A percentile compares a stretch with the other conserved stretches of the same genome.
Evolutionary conservation across 352 stramenopile genomes (phyloP).

Genomic region (Phytopythium mirpurense): DNA sequence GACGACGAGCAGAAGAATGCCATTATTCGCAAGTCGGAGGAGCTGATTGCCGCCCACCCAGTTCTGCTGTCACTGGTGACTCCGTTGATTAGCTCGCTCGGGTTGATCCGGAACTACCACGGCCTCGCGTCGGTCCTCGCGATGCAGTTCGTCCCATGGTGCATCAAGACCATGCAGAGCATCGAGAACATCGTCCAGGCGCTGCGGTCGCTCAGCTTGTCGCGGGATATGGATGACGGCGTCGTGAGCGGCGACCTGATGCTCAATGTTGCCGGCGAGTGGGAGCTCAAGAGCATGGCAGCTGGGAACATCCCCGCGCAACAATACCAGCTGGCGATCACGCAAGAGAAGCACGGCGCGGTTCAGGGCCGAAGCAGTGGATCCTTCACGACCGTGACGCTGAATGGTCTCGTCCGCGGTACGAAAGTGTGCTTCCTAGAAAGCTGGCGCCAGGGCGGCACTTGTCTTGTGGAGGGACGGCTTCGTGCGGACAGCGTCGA

Average conservation of each 20-base stretch:
- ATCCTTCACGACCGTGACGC: conserved; percentile 77
- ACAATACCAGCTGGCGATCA: conserved; percentile 78
- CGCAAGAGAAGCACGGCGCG: conserved; percentile 52
- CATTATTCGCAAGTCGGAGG: conserved; percentile 21
- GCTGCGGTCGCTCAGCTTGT: conserved; percentile 27
- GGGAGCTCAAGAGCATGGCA: conserved; percentile 86
- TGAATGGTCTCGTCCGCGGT: conserved; percentile 65
- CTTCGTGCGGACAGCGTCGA: conserved; percentile 63
- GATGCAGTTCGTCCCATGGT: conserved; percentile 77
- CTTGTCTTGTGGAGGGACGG: conserved; percentile 76
- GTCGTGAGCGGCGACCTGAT: conserved; percentile 31
- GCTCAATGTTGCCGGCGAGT: conserved; percentile 74
- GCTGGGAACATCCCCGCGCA: conserved; percentile 83
- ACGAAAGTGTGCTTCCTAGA: conserved; percentile 85
- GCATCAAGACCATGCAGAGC: conserved; percentile 54
- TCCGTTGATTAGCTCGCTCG: conserved; percentile 59
- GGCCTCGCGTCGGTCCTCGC: conserved; percentile 60
- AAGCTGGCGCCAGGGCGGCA: conserved; percentile 85
- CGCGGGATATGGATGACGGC: conserved; percentile 15
- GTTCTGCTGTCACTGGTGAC: conserved; percentile 56
- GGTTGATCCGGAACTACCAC: conserved; percentile 63
- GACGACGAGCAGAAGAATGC: conserved; percentile 12
- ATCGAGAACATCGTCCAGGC: conserved; percentile 61
- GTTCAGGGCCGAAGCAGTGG: conserved; percentile 72
- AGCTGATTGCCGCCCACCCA: conserved; percentile 36